Evolutionary conservation across 2,329 filamentous ascomycete genomes (phyloP).

Genomic region (Chaetomiaceae sp.): DNA sequence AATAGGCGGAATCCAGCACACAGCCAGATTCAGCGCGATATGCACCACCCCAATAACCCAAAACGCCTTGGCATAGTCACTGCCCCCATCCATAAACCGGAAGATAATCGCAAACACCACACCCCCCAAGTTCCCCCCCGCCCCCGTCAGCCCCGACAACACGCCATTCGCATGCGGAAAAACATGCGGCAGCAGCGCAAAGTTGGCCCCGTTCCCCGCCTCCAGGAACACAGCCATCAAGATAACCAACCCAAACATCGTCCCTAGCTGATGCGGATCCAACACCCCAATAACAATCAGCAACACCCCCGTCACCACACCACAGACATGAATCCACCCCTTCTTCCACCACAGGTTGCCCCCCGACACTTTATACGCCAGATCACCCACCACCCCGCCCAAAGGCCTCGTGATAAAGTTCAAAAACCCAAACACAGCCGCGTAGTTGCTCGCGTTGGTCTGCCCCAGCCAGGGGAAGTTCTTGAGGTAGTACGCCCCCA

Average conservation of each 20-base stretch:
- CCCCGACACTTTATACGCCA: conserved; percentile 40
- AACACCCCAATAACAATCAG: conserved; percentile 59
- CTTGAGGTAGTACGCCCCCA: conserved; percentile 54
- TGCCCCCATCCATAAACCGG: conserved; percentile 61
- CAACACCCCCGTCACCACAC: conserved; percentile 55
- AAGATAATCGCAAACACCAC: conserved; percentile 82
- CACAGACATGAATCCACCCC: conserved; percentile 60
- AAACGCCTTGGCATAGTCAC: conserved; percentile 63
- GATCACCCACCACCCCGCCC: conserved; percentile 56
- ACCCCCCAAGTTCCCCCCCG: conserved; percentile 77
- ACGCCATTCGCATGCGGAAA: conserved; percentile 76
- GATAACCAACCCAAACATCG: conserved; percentile 72
- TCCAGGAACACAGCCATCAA: conserved; percentile 79
- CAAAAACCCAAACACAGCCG: conserved; percentile 69
- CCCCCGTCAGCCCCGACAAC: conserved; percentile 74
- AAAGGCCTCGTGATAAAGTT: conserved; percentile 64
- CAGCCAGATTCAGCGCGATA: conserved; percentile 62
- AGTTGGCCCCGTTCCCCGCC: conserved; percentile 80
- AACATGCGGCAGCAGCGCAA: conserved; percentile 80
- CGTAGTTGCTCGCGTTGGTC: conserved; percentile 57
- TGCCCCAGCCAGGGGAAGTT: conserved; percentile 56
- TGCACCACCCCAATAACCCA: conserved; percentile 79
- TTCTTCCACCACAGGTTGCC: conserved; percentile 41
- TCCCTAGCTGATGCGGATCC: conserved; percentile 55
- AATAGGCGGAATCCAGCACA: conserved; percentile 53